phyloP scores from a whole-genome alignment of 2,329 filamentous ascomycete species.

The Trichophyton verrucosum region DNA sequence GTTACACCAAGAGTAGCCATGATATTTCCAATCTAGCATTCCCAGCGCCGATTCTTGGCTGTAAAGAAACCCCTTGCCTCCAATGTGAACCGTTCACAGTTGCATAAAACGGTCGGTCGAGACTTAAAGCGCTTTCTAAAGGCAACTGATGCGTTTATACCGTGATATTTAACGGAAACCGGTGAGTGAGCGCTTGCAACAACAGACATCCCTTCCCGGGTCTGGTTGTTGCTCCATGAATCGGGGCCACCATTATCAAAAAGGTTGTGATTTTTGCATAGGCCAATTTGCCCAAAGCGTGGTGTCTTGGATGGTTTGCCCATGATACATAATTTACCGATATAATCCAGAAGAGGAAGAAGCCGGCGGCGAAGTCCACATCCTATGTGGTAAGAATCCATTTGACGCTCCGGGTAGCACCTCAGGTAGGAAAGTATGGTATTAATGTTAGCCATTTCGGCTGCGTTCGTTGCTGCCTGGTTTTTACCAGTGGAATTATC shows the following conservation, averaged over 20 bases:
- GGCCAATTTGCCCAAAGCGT: neutral
- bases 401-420: constrained; percentile 32
- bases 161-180: neutral
- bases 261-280: constrained; percentile 7
- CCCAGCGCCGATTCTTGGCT: neutral
- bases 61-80: neutral
- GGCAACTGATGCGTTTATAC: neutral
- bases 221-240: constrained; percentile 4
- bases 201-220: neutral
- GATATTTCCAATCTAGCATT: neutral
- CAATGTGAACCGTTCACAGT: neutral
- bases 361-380: constrained; percentile 33
- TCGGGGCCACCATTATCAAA: neutral
- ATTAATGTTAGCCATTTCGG: constrained; percentile 20
- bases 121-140: neutral
- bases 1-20: neutral
- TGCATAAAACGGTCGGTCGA: neutral
- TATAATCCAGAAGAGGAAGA: constrained; percentile 27
- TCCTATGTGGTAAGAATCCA: constrained; percentile 30
- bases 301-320: no score
- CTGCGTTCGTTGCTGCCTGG: neutral
- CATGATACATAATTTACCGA: constrained; percentile 25
- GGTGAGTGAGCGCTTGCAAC: neutral
- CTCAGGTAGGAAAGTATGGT: constrained; percentile 28
- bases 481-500: no score